Base-by-base conservation (phyloP, 1,284 basidiomycete genomes). In the Irpex rosettiformis region DNA sequence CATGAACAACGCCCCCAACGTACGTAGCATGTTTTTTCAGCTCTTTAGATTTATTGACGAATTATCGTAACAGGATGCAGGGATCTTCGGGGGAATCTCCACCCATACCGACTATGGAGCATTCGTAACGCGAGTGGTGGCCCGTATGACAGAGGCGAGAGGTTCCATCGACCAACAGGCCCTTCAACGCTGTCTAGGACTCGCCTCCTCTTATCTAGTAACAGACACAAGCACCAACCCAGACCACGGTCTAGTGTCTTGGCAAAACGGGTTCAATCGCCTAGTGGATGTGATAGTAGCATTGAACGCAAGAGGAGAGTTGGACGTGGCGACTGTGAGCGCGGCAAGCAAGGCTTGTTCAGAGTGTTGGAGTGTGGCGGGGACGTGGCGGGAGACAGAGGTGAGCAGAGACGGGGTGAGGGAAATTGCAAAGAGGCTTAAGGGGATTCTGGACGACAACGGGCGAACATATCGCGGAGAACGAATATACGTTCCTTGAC, bases 321-420 rank as follows among this genome's bases (percentile, higher is more conserved):
- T 91, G 52, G 85, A 90, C 64, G 75, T 86, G 21, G 86, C 86
- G 62, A 91, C 90, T 2, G 72, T 92, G 47, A 85, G 83, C 66
- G 82, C 78, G 43, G 88, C 87, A 2, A 86, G 86, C 59, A 84
- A 81, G 65, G 88, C 90, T 5, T 91, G 89, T 67, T 89, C 89
- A 3, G 90, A 92, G 69, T 91, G 89, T 70, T 92, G 90, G 90
- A 84, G 78, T 16, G 82, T 84, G 3, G 82, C 85, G 0, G 83
- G 82, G 0, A 81, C 81, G 16, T 91, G 86, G 85, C 75, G 80
- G 29, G 85, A 83, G 18, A 71, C 91, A 61, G 81, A 83, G 48
- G 81, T 82, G 25, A 82, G 81, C 64, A 77, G 82, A 59, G 81
- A 82, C 11, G 78, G 78, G 4, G 81, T 91, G 24, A 77, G 80